Percentiles rank a stretch among this genome's conserved stretches.
These are phyloP conservation scores for Athelia sp. DNA, from an alignment of 1,284 basidiomycete species.

Conservation along the genomic window DNA sequence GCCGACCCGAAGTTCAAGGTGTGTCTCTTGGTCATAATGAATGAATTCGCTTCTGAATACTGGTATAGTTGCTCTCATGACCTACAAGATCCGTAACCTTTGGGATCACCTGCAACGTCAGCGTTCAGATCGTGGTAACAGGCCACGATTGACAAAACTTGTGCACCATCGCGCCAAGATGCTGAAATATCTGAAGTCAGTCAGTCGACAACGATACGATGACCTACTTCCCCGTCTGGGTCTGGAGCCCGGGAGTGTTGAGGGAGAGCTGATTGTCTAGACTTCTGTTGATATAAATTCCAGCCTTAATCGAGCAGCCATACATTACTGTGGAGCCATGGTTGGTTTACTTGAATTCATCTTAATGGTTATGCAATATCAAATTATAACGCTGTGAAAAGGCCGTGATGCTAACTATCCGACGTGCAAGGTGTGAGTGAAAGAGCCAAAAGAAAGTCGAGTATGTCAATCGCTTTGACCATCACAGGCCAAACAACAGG, in stretches of 20 bases:
- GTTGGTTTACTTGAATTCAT: not conserved
- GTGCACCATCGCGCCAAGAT: slow-evolving; percentile 83
- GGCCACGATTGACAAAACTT: slow-evolving; percentile 66
- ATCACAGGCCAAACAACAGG: not conserved
- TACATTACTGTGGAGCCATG: not conserved
- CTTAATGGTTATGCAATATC: not conserved
- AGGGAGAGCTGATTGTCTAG: slow-evolving; percentile 77
- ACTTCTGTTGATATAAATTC: not conserved
- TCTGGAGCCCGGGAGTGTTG: slow-evolving; percentile 75
- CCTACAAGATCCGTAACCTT: slow-evolving; percentile 81
- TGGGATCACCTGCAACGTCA: slow-evolving; percentile 68
- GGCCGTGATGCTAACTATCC: not conserved
- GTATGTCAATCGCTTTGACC: not conserved
- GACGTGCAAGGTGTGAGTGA: not conserved
- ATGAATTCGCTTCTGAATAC: not conserved
- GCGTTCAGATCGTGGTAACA: slow-evolving; percentile 78
- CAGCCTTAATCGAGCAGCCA: not conserved
- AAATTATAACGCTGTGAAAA: not conserved
- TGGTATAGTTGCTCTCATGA: slow-evolving; percentile 74
- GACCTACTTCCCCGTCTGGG: slow-evolving; percentile 70
- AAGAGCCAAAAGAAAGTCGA: not conserved
- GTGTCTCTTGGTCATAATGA: slow-evolving; percentile 23
- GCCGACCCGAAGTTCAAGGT: slow-evolving; percentile 88
- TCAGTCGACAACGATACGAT: slow-evolving; percentile 72
- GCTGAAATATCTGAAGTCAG: slow-evolving; percentile 74